Evolutionary conservation across 352 stramenopile species (phyloP).

Genomic region (Phytophthora megakarya): DNA sequence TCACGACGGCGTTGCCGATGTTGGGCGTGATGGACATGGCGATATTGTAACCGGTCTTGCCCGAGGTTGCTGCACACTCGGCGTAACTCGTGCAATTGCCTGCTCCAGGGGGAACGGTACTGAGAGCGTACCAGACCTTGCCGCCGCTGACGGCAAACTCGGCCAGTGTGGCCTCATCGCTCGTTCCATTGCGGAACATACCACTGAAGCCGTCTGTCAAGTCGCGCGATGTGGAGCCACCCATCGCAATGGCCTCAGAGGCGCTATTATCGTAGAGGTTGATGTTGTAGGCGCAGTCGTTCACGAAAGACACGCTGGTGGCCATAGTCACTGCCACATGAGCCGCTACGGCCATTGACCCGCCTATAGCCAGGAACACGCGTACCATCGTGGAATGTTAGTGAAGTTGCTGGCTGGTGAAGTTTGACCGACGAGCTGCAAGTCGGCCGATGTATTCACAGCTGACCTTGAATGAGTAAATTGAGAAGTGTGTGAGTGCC

Average conservation of each 20-base stretch:
- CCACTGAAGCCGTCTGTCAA: slow-evolving; percentile 47
- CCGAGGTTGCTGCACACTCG: slow-evolving; percentile 48
- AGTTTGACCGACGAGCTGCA: slow-evolving; percentile 3
- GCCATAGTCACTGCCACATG: slow-evolving; percentile 34
- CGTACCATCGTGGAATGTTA: slow-evolving; percentile 27
- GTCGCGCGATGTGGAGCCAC: slow-evolving; percentile 37
- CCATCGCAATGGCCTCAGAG: slow-evolving; percentile 30
- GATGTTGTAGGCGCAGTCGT: slow-evolving; percentile 53
- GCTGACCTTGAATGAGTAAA: slow-evolving; percentile 26
- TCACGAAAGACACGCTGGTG: slow-evolving; percentile 44
- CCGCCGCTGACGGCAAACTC: slow-evolving; percentile 51
- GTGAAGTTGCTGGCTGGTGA: not conserved
- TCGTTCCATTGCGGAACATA: slow-evolving; percentile 67
- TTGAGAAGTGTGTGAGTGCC: slow-evolving; percentile 17
- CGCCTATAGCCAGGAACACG: slow-evolving; percentile 35
- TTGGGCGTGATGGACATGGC: slow-evolving; percentile 57
- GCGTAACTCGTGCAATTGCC: slow-evolving; percentile 57
- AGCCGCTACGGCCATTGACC: slow-evolving; percentile 31
- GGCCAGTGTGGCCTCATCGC: slow-evolving; percentile 52
- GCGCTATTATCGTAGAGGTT: slow-evolving; percentile 55
- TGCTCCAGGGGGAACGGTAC: slow-evolving; percentile 53
- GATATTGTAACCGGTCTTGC: slow-evolving; percentile 71
- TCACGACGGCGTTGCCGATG: slow-evolving; percentile 27
- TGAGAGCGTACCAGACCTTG: slow-evolving; percentile 67
- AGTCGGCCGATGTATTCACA: slow-evolving; percentile 31